A percentile compares a stretch with the other conserved stretches of the same genome.
These are phyloP conservation scores for Fragaria nilgerrensis DNA, from an alignment of 306 rosid species.

Conservation along the genomic window DNA sequence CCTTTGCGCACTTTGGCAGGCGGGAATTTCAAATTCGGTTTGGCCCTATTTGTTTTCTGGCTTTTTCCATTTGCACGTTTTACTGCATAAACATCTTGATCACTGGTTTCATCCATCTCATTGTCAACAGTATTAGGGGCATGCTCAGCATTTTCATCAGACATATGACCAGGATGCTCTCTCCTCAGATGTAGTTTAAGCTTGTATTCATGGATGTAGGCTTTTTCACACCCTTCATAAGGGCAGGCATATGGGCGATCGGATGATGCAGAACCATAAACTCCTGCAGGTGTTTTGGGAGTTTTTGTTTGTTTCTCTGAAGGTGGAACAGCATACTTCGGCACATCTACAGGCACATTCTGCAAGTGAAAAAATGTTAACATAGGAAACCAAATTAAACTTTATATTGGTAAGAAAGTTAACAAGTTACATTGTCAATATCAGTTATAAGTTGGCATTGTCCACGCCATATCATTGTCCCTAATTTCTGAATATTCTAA, in stretches of 20 bases:
- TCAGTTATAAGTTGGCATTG: background rate
- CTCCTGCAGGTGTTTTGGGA: conserved; percentile 57
- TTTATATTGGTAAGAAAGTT: background rate
- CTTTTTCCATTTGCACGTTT: conserved; percentile 57
- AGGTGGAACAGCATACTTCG: conserved; percentile 59
- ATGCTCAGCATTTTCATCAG: conserved; percentile 65
- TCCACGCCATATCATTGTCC: background rate
- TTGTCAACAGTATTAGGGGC: conserved; percentile 59
- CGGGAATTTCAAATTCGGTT: conserved; percentile 69
- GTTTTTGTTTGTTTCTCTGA: conserved; percentile 66
- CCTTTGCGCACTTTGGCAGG: conserved; percentile 68
- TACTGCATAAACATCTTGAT: conserved; percentile 68
- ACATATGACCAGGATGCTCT: conserved; percentile 83
- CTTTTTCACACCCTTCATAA: conserved; percentile 89
- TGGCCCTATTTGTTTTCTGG: conserved; percentile 72
- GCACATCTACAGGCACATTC: conserved; percentile 56
- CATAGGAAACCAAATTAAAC: conserved; percentile 1
- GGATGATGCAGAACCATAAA: conserved; percentile 74
- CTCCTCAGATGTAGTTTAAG: conserved; percentile 87
- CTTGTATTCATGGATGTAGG: conserved; percentile 93
- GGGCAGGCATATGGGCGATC: conserved; percentile 95
- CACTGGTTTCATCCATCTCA: conserved; percentile 90
- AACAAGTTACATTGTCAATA: background rate
- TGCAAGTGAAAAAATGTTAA: conserved; percentile 28
- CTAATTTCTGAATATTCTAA: background rate